phyloP scores from a whole-genome alignment of 2,329 filamentous ascomycete species.

The Triangularia verruculosa region DNA sequence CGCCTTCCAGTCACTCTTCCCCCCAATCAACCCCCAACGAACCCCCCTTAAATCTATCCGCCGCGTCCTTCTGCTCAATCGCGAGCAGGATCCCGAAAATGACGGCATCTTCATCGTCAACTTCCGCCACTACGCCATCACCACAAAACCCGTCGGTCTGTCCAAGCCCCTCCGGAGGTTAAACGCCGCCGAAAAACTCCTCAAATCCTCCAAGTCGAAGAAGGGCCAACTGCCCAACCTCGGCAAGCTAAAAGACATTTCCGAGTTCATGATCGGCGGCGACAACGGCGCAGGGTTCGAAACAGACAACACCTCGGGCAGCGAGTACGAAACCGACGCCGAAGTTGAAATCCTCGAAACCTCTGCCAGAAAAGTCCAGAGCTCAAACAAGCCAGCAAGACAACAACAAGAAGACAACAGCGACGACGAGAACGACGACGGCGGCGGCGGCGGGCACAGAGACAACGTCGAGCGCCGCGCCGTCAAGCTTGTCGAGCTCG shows the following conservation, averaged over 20 bases:
- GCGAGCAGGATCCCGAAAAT: conserved; percentile 56
- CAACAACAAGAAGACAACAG: conserved; percentile 38
- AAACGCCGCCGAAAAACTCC: conserved; percentile 78
- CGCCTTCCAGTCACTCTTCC: conserved; percentile 94
- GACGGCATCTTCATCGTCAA: conserved; percentile 77
- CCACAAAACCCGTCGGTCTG: conserved; percentile 79
- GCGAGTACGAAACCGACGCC: conserved; percentile 88
- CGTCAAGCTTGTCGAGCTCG: conserved; percentile 88
- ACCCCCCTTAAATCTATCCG: conserved; percentile 91
- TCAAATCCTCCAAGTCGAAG: conserved; percentile 53
- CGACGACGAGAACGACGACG: conserved; percentile 39
- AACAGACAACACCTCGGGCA: conserved; percentile 80
- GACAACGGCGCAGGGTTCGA: conserved; percentile 78
- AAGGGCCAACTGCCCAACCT: conserved; percentile 82
- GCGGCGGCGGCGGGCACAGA: conserved; percentile 39
- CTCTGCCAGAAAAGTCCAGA: conserved; percentile 59
- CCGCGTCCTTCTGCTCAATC: conserved; percentile 84
- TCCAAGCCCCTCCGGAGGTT: conserved; percentile 80
- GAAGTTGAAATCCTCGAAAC: conserved; percentile 82
- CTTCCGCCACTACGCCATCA: conserved; percentile 92
- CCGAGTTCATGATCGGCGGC: conserved; percentile 88
- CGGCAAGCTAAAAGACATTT: conserved; percentile 85
- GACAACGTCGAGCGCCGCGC: conserved; percentile 75
- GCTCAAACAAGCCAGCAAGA: conserved; percentile 47
- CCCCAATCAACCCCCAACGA: conserved; percentile 87